Evolutionary conservation across 768 basidiomycete species (phyloP).

Genomic region (Candolleomyces aberdarensis): DNA sequence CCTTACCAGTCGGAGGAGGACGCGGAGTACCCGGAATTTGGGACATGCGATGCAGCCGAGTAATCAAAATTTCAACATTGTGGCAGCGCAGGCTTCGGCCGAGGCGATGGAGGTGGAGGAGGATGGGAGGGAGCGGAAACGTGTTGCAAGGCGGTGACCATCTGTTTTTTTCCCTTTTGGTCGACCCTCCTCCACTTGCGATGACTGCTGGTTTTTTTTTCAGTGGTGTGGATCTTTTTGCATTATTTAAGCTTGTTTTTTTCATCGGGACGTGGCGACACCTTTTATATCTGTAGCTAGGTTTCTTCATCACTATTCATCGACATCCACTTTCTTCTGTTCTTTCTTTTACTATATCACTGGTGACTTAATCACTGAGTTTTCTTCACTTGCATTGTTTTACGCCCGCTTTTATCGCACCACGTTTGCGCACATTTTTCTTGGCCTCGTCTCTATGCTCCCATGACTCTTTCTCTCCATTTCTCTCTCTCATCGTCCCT

Average conservation of each 20-base stretch:
- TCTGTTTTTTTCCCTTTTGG: not conserved
- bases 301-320: not conserved
- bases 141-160: constrained; percentile 59
- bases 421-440: not conserved
- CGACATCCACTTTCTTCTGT: not conserved
- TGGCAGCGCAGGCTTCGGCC: constrained; percentile 28
- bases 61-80: constrained; percentile 37
- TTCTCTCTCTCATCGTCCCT: not conserved
- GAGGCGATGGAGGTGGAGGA: constrained; percentile 78
- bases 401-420: not conserved
- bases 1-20: constrained; percentile 41
- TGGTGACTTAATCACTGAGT: not conserved
- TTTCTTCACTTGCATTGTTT: not conserved
- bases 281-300: not conserved
- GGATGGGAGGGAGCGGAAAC: constrained; percentile 70
- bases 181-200: too few species aligned
- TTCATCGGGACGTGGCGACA: not conserved
- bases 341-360: not conserved
- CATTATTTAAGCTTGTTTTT: not conserved
- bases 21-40: constrained; percentile 43
- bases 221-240: not conserved
- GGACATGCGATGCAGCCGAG: constrained; percentile 26
- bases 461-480: not conserved
- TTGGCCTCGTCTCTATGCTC: not conserved
- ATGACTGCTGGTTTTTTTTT: too few species aligned